Base-by-base conservation (phyloP, 495 filamentous ascomycete genomes). In the Sporormia fimetaria region DNA sequence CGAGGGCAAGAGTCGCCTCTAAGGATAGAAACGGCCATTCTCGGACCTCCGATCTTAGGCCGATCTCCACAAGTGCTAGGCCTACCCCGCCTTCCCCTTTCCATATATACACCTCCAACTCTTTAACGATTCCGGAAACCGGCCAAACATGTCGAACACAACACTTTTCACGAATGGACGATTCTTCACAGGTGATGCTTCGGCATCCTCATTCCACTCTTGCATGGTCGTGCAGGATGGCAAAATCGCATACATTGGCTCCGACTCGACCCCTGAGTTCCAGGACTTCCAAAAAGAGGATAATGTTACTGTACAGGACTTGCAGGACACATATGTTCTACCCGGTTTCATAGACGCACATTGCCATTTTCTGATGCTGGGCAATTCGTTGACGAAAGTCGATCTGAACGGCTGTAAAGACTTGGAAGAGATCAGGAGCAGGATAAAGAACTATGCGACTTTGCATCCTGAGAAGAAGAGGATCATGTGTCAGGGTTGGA, bases 261-360 rank as follows among this genome's bases (percentile, higher is more conserved):
- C 41, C 58, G 58, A 16, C 38, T 47, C 12, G 37, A 47, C 2
- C 37, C 49, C 30, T 7, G 51, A 54, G 9, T 70, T 73, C 41
- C 57, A 60, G 28, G 57, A 55, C 1, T 37, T 56, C 15, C 51
- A 67, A 17, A 47, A 53, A 23, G 49, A 52, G 16, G 27, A 56
- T 1, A 16, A 54, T 16, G 58, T 65, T 1, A 48, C 28, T 3
- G 26, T 57, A 2, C 56, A 60, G 39, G 67, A 77, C 47, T 58
- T 81, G 12, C 33, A 61, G 0, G 57, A 65, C 25, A 59, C 57
- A 15, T 66, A 69, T 17, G 58, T 80, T 8, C 55, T 78, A 21
- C 76, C 76, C 0, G 74, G 75, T 17, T 81, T 81, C 49, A 70
- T 80, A 33, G 76, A 80, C 48, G 71, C 67, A 3, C 76, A 80